Evolutionary conservation across 164 flowering plant species (phyloP), one percentile per base, ranked within the genome.

Genomic region (Annona squamosa): DNA sequence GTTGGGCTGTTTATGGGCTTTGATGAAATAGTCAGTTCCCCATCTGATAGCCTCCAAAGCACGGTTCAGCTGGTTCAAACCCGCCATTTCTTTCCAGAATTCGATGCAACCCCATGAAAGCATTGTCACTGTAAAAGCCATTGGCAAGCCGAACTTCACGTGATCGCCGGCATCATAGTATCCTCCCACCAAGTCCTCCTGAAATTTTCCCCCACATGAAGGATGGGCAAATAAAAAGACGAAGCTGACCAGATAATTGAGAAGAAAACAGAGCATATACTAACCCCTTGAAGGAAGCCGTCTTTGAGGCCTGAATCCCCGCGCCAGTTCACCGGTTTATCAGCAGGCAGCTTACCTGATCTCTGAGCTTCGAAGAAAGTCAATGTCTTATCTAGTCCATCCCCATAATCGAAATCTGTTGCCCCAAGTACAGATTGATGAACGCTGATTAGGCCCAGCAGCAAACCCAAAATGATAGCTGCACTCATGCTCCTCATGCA

Each of bases 101-200:
- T 90, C 94, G 57, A 89, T 71, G 0, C 84, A 87, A 62, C 89
- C 88, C 98, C 98, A 93, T 46, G 97, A 72, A 47, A 93, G 89
- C 86, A 91, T 86, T 4, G 94, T 93, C 71, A 85, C 82, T 1
- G 76, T 82, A 64, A 74, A 93, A 4, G 97, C 98, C 94, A 90
- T 87, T 16, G 98, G 98, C 57, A 93, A 75, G 7, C 94, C 97
- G 57, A 91, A 91, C 79, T 93, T 93, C 47, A 93, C 96, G 79
- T 90, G 89, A 75, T 93, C 98, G 41, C 98, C 98, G 13, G 97
- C 92, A 75, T 92, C 98, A 74, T 90, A 91, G 73, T 93, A 93
- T 18, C 98, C 97, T 84, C 98, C 98, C 66, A 87, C 91, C 83
- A 91, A 81, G 74, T 91, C 79, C 80, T 86, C 91, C 97, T 91